These are phyloP conservation scores for Pythium insidiosum DNA, from an alignment of 352 stramenopile genomes.

Conservation along the genomic window DNA sequence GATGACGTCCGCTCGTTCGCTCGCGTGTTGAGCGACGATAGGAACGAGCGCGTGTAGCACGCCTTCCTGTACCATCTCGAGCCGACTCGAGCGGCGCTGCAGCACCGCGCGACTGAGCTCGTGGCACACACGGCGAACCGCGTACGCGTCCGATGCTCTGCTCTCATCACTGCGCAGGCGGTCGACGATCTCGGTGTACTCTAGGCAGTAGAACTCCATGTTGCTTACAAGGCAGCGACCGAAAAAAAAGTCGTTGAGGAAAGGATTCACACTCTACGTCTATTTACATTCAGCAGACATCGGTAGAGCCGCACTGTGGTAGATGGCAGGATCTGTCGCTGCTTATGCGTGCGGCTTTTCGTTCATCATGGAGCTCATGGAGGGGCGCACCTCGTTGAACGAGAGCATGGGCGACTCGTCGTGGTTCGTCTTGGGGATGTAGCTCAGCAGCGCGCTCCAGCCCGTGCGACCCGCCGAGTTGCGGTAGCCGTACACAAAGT, in stretches of 20 bases:
- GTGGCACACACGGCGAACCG: constrained; percentile 37
- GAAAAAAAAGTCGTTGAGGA: not conserved
- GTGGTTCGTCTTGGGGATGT: constrained; percentile 24
- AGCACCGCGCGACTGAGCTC: constrained; percentile 45
- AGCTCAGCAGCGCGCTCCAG: constrained; percentile 47
- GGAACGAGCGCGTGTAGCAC: constrained; percentile 24
- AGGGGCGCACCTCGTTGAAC: constrained; percentile 29
- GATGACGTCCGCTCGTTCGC: constrained; percentile 24
- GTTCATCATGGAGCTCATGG: constrained; percentile 21
- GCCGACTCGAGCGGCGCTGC: constrained; percentile 15
- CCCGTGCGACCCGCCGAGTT: constrained; percentile 51
- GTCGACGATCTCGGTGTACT: constrained; percentile 22
- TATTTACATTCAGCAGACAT: too few species aligned
- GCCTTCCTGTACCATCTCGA: constrained; percentile 24
- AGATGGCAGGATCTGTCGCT: too few species aligned
- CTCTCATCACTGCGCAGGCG: constrained; percentile 19
- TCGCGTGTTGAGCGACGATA: constrained; percentile 20
- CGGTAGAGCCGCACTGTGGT: too few species aligned
- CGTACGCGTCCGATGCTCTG: constrained; percentile 30
- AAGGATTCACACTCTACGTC: too few species aligned
- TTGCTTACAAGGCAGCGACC: not conserved
- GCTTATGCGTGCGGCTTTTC: too few species aligned
- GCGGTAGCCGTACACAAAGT: constrained; percentile 72
- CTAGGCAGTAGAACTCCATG: constrained; percentile 64
- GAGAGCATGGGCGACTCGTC: constrained; percentile 51